Percentiles rank a stretch among this genome's conserved stretches.
phyloP scores from a whole-genome alignment of 352 stramenopile genomes.

The Pythium plurisporium region DNA sequence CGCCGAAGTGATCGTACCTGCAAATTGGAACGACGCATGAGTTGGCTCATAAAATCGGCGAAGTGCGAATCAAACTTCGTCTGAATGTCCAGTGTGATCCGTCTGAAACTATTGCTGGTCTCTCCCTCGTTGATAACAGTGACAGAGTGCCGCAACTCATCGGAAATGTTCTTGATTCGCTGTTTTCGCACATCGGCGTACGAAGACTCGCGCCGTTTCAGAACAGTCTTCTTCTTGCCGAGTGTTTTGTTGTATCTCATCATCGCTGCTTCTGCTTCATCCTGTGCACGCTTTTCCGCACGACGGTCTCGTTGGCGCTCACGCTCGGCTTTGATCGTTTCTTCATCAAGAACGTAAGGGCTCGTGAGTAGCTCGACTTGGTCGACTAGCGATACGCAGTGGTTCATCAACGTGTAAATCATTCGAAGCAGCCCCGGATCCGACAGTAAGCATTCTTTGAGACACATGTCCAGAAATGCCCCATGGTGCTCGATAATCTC shows the following conservation, averaged over 20 bases:
- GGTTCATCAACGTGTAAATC: slow-evolving; percentile 96
- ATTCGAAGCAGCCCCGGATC: slow-evolving; percentile 93
- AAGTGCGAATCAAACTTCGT: slow-evolving; percentile 87
- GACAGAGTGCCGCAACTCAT: slow-evolving; percentile 70
- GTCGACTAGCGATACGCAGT: slow-evolving; percentile 93
- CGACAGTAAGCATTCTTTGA: slow-evolving; percentile 97
- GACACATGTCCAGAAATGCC: slow-evolving; percentile 94
- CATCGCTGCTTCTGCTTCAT: slow-evolving; percentile 74
- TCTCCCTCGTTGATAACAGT: slow-evolving; percentile 57
- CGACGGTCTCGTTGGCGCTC: slow-evolving; percentile 72
- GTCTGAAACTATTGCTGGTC: slow-evolving; percentile 68
- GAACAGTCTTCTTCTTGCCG: slow-evolving; percentile 50
- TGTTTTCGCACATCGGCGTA: slow-evolving; percentile 71
- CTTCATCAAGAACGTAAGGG: slow-evolving; percentile 80
- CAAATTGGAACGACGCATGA: slow-evolving; percentile 73
- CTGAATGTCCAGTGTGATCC: slow-evolving; percentile 75
- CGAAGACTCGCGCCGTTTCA: slow-evolving; percentile 67
- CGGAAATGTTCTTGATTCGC: slow-evolving; percentile 76
- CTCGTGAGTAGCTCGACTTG: slow-evolving; percentile 91
- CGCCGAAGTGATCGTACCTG: slow-evolving; percentile 39
- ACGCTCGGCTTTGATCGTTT: slow-evolving; percentile 79
- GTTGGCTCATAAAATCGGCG: slow-evolving; percentile 86
- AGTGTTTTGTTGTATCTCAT: slow-evolving; percentile 47
- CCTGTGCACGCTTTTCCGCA: slow-evolving; percentile 71
- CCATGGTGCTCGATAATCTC: slow-evolving; percentile 93